Evolutionary conservation across 306 rosid genomes (phyloP), one percentile per base, ranked within the genome.

Genomic region (Quillaja saponaria): DNA sequence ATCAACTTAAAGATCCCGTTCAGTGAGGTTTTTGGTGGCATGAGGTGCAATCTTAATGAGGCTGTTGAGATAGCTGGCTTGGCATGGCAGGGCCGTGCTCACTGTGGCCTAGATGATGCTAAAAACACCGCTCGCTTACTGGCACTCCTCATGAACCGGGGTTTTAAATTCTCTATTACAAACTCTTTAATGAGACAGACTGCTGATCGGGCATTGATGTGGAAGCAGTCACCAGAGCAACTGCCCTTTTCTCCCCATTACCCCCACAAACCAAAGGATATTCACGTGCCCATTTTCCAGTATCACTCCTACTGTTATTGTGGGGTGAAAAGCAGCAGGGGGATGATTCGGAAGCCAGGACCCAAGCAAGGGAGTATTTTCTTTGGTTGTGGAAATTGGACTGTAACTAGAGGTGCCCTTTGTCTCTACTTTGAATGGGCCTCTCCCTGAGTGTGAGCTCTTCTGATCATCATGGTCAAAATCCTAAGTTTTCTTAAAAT

Each of bases 361-460:
- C 94, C 96, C 6, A 92, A 76, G 78, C 95, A 83, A 53, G 96
- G 95, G 47, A 78, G 87, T 66, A 66, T 67, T 51, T 89, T 84
- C 91, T 92, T 79, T 59, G 92, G 99, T 59, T 89, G 96, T 64
- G 96, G 99, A 39, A 87, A 87, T 65, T 92, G 94, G 94, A 83
- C 87, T 51, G 66, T 84, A 31, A 72, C 81, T 48, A 76, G 92
- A 73, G 99, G 95, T 49, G 85, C 95, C 19, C 80, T 78, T 57
- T 92, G 99, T 86, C 89, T 64, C 53, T 92, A 82, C 90, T 92
- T 89, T 34, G 87, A 89, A 77, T 92, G 99, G 99, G 80, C 79
- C 13, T 71, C 96, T 47, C 10, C 83, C 61, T 86, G 80, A 85
- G 33, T 33, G 31, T 71, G 71, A 56, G 79, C 68, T 56, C 62